Conservation (phyloP, 768 basidiomycete genomes). For the Punctularia strigosozonata region DNA sequence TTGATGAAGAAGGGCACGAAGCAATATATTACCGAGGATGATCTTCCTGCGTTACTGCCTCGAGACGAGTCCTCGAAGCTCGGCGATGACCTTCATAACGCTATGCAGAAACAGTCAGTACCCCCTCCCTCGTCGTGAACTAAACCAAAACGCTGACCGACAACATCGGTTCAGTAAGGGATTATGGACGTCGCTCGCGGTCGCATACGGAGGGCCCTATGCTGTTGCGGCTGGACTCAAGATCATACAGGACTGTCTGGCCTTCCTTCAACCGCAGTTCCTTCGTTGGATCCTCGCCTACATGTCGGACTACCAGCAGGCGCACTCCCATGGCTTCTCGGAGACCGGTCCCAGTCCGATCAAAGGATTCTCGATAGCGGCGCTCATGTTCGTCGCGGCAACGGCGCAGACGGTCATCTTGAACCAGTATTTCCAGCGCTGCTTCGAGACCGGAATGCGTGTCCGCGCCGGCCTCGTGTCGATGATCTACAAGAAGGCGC, state of each 20-base stretch:
- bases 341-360: constrained; percentile 24
- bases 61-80: constrained; percentile 62
- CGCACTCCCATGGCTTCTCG: constrained; percentile 23
- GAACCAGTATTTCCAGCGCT: constrained; percentile 82
- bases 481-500: constrained; percentile 75
- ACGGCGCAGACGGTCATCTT: constrained; percentile 69
- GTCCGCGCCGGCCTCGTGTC: constrained; percentile 82
- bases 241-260: constrained; percentile 65
- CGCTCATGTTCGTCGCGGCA: constrained; percentile 71
- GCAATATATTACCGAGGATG: constrained; percentile 69
- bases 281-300: constrained; percentile 70
- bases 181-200: constrained; percentile 63
- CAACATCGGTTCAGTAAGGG: no score
- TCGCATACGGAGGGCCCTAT: constrained; percentile 75
- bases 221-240: constrained; percentile 52
- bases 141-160: constrained; percentile 13
- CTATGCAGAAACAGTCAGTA: constrained; percentile 55
- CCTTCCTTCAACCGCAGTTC: constrained; percentile 82
- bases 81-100: constrained; percentile 42
- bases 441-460: constrained; percentile 86
- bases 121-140: background rate
- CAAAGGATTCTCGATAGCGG: constrained; percentile 67
- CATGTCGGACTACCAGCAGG: constrained; percentile 64
- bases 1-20: constrained; percentile 60
- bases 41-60: constrained; percentile 65